phyloP scores from a whole-genome alignment of 1,284 basidiomycete genomes.

The Ganoderma sp. region DNA sequence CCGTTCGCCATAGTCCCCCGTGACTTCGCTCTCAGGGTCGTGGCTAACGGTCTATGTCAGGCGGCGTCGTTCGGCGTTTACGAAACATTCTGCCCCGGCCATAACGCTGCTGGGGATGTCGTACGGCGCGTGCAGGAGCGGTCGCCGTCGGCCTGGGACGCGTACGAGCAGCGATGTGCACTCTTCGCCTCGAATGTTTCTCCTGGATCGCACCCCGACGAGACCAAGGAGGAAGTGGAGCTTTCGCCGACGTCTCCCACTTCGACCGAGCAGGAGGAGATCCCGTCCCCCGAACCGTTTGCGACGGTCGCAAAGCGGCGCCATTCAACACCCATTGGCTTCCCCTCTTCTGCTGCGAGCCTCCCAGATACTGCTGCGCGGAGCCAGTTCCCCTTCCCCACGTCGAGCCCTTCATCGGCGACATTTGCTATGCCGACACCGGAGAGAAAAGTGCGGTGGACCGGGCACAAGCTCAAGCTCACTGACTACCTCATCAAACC shows the following conservation, averaged over 20 bases:
- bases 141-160: slow-evolving; percentile 75
- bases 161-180: slow-evolving; percentile 75
- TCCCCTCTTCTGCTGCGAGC: slow-evolving; percentile 13
- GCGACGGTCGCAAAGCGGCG: slow-evolving; percentile 28
- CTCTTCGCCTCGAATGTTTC: slow-evolving; percentile 33
- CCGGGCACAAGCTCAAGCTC: slow-evolving; percentile 58
- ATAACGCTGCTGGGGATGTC: slow-evolving; percentile 78
- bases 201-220: slow-evolving; percentile 18
- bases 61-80: slow-evolving; percentile 78
- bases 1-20: background rate
- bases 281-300: slow-evolving; percentile 6
- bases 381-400: slow-evolving; percentile 22
- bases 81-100: slow-evolving; percentile 83
- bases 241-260: slow-evolving; percentile 15
- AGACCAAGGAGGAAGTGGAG: slow-evolving; percentile 16
- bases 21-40: slow-evolving; percentile 7
- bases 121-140: slow-evolving; percentile 68
- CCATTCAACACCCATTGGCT: slow-evolving; percentile 32
- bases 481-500: slow-evolving; percentile 90
- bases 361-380: slow-evolving; percentile 9
- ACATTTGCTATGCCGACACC: slow-evolving; percentile 14
- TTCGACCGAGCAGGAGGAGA: slow-evolving; percentile 19
- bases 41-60: slow-evolving; percentile 44
- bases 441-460: slow-evolving; percentile 29
- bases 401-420: slow-evolving; percentile 12